These are phyloP conservation scores for Kwoniella bestiolae DNA, from an alignment of 768 basidiomycete species.

Conservation along the genomic window DNA sequence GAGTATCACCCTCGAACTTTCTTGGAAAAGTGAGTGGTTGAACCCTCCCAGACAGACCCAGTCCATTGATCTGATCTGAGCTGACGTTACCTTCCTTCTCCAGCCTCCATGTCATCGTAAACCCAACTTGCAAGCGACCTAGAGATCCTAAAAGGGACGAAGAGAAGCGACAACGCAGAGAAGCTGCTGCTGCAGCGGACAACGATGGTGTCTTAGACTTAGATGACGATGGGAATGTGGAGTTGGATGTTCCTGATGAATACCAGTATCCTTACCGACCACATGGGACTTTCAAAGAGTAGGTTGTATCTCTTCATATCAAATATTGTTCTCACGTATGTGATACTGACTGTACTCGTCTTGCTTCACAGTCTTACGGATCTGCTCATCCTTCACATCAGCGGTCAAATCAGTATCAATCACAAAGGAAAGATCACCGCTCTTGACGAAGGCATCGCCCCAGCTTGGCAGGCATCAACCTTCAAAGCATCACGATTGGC, in stretches of 20 bases:
- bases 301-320: conserved; percentile 2
- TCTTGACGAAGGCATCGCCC: conserved; percentile 31
- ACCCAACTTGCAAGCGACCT: conserved; percentile 59
- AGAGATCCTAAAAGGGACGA: conserved; percentile 21
- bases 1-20: conserved; percentile 72
- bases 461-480: conserved; percentile 9
- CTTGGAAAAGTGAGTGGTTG: conserved; percentile 61
- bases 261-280: conserved; percentile 39
- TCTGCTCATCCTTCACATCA: conserved; percentile 67
- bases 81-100: not conserved
- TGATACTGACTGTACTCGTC: not conserved
- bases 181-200: conserved; percentile 6
- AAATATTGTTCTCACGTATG: not conserved
- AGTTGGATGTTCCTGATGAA: conserved; percentile 24
- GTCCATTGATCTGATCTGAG: not conserved
- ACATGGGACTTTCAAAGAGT: conserved; percentile 78
- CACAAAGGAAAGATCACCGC: conserved; percentile 17
- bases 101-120: conserved; percentile 63
- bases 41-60: not conserved
- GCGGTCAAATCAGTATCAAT: conserved; percentile 60
- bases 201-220: conserved; percentile 21
- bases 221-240: conserved; percentile 33
- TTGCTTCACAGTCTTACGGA: conserved; percentile 65
- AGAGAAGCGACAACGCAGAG: conserved; percentile 5
- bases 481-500: conserved; percentile 21